Base-by-base conservation (phyloP, 208 protist genomes). In the Naegleria gruberi region DNA sequence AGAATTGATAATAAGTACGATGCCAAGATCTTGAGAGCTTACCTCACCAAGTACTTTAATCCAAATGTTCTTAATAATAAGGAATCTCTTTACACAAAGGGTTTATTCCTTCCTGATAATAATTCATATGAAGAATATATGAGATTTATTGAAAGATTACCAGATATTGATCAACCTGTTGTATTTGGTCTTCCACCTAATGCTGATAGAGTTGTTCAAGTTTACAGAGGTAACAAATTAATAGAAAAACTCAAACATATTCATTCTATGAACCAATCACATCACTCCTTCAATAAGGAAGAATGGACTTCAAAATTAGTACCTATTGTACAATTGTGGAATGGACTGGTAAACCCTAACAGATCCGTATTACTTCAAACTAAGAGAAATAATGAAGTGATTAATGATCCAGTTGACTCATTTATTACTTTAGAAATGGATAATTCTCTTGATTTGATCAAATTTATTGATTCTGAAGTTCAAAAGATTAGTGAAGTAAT, bases 1-100 rank as follows among this genome's bases (percentile, higher is more conserved):
- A 95, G 98, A 90, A 97, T 99, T 93, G 98, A 99, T 91, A 98
- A 96, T 55, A 92, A 94, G 37, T 97, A 94, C 91, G 98, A 99
- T 94, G 93, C 94, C 42, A 95, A 95, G 77, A 95, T 99, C 83
- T 94, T 99, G 26, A 82, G 90, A 30, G 94, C 96, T 26, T 99
- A 98, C 93, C 94, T 98, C 23, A 74, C 94, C n/a, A 93, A 95
- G 42, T 98, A 96, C 92, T 98, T 98, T 92, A 93, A 94, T 89
- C 40, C 91, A n/a, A 89, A 90, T 43, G 93, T 93, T 37, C 90
- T 98, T 37, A 90, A 95, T 17, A 44, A 45, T 34, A 84, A 44
- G 73, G 37, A 44, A 44, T 26, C 42, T 42, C 55, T 87, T 2
- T 83, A 89, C 12, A 46, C 86, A 15, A 45, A 55, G 30, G 37